These are phyloP conservation scores for Staphylotrichum tortipilum DNA, from an alignment of 495 filamentous ascomycete species.

Conservation along the genomic window DNA sequence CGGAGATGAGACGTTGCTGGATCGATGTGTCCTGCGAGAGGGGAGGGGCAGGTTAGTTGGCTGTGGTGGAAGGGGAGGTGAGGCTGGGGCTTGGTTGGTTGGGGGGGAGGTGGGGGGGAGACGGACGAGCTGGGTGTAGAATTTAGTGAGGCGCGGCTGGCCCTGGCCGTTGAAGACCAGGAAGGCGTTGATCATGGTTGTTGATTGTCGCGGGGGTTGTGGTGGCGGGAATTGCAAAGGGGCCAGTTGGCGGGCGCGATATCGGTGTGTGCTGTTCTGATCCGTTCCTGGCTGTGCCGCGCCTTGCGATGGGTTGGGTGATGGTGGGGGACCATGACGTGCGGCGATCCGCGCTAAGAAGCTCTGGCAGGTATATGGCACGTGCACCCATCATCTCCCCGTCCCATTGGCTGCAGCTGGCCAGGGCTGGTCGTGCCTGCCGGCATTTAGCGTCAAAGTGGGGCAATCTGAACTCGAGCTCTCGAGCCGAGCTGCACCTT, in stretches of 20 bases:
- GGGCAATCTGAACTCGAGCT: not conserved
- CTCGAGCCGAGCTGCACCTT: not conserved
- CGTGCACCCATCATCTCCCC: not conserved
- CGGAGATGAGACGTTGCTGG: slow-evolving; percentile 89
- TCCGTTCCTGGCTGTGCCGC: not conserved
- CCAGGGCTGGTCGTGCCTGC: slow-evolving; percentile 1
- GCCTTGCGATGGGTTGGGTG: too few species aligned
- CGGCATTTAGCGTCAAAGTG: not conserved
- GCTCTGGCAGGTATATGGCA: not conserved
- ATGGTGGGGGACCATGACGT: not conserved
- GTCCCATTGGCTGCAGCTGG: not conserved
- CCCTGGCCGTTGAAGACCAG: slow-evolving; percentile 98
- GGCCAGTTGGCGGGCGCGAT: not conserved
- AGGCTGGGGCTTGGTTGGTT: not conserved
- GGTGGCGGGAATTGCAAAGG: not conserved
- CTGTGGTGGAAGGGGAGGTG: not conserved
- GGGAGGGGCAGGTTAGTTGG: slow-evolving; percentile 3
- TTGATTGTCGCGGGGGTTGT: not conserved
- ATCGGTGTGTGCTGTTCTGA: not conserved
- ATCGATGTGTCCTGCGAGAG: slow-evolving; percentile 72
- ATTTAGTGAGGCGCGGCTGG: slow-evolving; percentile 92
- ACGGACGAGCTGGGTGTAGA: slow-evolving; percentile 92
- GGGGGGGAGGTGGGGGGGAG: not conserved
- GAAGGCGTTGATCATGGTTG: slow-evolving; percentile 91
- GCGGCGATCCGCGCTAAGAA: not conserved